These are phyloP conservation scores for Pichia californica DNA, from an alignment of 805 yeast genomes.

Conservation along the genomic window DNA sequence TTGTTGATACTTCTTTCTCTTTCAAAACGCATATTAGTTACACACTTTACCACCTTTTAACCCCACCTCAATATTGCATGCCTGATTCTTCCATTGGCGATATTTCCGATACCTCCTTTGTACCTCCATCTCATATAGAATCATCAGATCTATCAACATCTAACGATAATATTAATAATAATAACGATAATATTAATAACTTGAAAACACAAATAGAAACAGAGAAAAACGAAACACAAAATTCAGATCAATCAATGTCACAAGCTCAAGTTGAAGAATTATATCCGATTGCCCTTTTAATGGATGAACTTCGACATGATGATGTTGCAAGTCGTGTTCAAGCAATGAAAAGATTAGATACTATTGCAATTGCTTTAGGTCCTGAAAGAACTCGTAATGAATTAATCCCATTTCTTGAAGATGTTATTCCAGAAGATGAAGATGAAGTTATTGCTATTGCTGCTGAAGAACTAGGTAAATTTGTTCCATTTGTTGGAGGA, in stretches of 20 bases:
- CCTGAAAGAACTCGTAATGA: slow-evolving; percentile 88
- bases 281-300: slow-evolving; percentile 89
- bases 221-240: too few relatives aligned
- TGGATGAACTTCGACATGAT: slow-evolving; percentile 93
- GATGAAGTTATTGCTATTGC: slow-evolving; percentile 94
- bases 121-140: too few relatives aligned
- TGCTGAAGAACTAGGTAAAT: slow-evolving; percentile 84
- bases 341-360: slow-evolving; percentile 90
- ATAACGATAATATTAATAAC: not conserved
- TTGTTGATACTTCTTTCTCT: too few relatives aligned
- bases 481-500: slow-evolving; percentile 89
- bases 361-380: slow-evolving; percentile 92
- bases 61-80: too few relatives aligned
- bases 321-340: slow-evolving; percentile 89
- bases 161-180: not conserved
- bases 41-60: too few relatives aligned
- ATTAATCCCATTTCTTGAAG: slow-evolving; percentile 82
- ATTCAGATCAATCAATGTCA: slow-evolving; percentile 2
- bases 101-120: too few relatives aligned
- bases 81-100: too few relatives aligned
- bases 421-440: slow-evolving; percentile 92
- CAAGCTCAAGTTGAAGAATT: slow-evolving; percentile 45
- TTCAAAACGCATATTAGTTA: too few relatives aligned
- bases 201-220: not conserved
- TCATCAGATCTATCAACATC: not conserved